These are phyloP conservation scores for Nicotiana tomentosiformis DNA, from an alignment of 257 asterid species.

Conservation along the genomic window DNA sequence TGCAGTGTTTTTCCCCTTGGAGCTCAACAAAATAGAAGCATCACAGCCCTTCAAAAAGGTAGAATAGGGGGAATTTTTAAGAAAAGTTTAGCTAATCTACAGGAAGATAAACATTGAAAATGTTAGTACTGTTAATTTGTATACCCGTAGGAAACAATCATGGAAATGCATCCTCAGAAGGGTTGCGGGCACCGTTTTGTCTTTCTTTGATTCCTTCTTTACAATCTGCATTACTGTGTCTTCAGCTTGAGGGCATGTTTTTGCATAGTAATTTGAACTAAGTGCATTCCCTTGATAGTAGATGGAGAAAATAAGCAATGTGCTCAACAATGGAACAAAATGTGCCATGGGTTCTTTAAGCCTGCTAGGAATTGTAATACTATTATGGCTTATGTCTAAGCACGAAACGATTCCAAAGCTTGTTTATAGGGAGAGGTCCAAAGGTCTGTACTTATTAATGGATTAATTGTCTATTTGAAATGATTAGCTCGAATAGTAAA, in stretches of 20 bases:
- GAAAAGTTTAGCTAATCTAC: not conserved
- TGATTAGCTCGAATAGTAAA: constrained; percentile 3
- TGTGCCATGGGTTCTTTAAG: not conserved
- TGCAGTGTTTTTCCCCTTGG: constrained; percentile 51
- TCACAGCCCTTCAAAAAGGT: constrained; percentile 55
- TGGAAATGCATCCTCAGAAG: constrained; percentile 84
- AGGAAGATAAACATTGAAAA: not conserved
- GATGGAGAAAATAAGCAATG: not conserved
- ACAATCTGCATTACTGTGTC: constrained; percentile 34
- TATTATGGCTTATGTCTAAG: not conserved
- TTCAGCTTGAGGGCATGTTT: constrained; percentile 53
- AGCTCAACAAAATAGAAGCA: constrained; percentile 60
- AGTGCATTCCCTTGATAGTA: constrained; percentile 21
- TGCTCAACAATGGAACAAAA: constrained; percentile 8
- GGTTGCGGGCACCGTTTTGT: constrained; percentile 57
- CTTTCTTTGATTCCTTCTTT: constrained; percentile 39
- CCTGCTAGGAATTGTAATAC: not conserved
- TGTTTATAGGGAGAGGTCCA: not conserved
- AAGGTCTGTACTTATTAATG: not conserved
- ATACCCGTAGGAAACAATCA: constrained; percentile 76
- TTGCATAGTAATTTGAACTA: constrained; percentile 27
- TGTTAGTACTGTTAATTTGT: too few relatives aligned
- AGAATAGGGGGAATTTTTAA: not conserved
- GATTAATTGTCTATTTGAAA: not conserved
- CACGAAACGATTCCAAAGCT: not conserved